Conservation (phyloP, 257 asterid species). For the Nicotiana tomentosiformis region DNA sequence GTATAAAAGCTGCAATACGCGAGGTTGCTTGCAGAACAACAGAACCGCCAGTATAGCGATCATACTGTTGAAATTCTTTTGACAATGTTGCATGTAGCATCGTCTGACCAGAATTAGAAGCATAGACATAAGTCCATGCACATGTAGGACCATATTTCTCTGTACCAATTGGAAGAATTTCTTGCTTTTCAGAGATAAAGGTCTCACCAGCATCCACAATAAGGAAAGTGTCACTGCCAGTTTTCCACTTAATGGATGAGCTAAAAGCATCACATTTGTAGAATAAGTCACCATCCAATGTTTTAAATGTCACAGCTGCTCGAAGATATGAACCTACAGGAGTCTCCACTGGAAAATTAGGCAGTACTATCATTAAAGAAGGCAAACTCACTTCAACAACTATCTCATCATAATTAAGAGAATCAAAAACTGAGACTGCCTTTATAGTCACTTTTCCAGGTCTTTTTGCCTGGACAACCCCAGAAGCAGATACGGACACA, state of each 20-base stretch:
- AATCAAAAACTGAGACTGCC: slow-evolving; percentile 71
- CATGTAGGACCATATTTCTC: slow-evolving; percentile 59
- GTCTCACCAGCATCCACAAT: slow-evolving; percentile 46
- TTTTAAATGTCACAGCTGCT: slow-evolving; percentile 59
- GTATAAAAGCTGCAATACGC: slow-evolving; percentile 57
- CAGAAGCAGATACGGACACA: slow-evolving; percentile 80
- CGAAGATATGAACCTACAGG: slow-evolving; percentile 71
- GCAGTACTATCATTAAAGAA: slow-evolving; percentile 53
- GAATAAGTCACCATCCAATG: slow-evolving; percentile 56
- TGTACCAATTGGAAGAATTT: slow-evolving; percentile 22
- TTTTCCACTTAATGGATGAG: slow-evolving; percentile 60
- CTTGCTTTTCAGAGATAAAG: slow-evolving; percentile 30
- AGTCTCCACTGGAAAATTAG: slow-evolving; percentile 74
- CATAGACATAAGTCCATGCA: slow-evolving; percentile 63
- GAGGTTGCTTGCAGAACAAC: slow-evolving; percentile 54
- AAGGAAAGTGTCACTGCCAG: slow-evolving; percentile 55
- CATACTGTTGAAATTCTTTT: slow-evolving; percentile 51
- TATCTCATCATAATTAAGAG: slow-evolving; percentile 67
- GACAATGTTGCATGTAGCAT: slow-evolving; percentile 59
- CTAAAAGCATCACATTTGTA: slow-evolving; percentile 78
- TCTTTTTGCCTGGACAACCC: slow-evolving; percentile 66
- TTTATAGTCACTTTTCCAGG: slow-evolving; percentile 76
- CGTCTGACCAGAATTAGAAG: slow-evolving; percentile 60
- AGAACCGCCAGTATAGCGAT: slow-evolving; percentile 42
- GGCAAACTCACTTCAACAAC: slow-evolving; percentile 73